A percentile compares a stretch with the other conserved stretches of the same genome.
These are phyloP conservation scores for Colletotrichum agaves DNA, from an alignment of 2,329 filamentous ascomycete genomes.

Conservation along the genomic window DNA sequence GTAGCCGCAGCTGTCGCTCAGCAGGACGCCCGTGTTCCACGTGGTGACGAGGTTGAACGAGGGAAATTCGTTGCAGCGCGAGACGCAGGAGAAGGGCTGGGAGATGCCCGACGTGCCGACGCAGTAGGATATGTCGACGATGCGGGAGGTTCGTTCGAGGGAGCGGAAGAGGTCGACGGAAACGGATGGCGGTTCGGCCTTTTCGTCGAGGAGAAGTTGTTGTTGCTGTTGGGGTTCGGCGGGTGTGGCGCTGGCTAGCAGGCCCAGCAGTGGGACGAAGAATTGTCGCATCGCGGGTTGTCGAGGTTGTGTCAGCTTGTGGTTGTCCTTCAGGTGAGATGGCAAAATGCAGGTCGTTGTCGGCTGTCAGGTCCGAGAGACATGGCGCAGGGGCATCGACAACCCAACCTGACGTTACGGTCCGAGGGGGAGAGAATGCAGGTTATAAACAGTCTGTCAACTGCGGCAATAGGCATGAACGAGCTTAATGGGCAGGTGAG, in stretches of 20 bases:
- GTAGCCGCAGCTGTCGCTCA: conserved; percentile 94
- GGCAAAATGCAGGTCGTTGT: conserved; percentile 2
- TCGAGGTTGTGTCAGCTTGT: neutral
- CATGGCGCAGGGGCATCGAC: conserved; percentile 8
- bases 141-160: conserved; percentile 86
- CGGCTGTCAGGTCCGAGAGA: conserved; percentile 8
- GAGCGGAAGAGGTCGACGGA: conserved; percentile 77
- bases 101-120: conserved; percentile 85
- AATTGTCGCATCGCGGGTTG: neutral
- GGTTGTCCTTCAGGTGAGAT: neutral
- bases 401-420: neutral
- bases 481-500: neutral
- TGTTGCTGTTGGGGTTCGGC: conserved; percentile 11
- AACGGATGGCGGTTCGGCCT: conserved; percentile 47
- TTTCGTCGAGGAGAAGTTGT: conserved; percentile 2
- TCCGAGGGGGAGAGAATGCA: neutral
- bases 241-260: conserved; percentile 4
- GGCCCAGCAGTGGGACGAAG: conserved; percentile 17
- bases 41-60: conserved; percentile 81
- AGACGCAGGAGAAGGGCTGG: conserved; percentile 86
- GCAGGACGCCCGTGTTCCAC: conserved; percentile 89
- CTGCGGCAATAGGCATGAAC: neutral
- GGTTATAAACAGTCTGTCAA: neutral
- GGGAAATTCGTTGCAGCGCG: conserved; percentile 86
- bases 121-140: conserved; percentile 96